Conservation (phyloP, 805 yeast species). For the Ogataea thermomethanolica region DNA sequence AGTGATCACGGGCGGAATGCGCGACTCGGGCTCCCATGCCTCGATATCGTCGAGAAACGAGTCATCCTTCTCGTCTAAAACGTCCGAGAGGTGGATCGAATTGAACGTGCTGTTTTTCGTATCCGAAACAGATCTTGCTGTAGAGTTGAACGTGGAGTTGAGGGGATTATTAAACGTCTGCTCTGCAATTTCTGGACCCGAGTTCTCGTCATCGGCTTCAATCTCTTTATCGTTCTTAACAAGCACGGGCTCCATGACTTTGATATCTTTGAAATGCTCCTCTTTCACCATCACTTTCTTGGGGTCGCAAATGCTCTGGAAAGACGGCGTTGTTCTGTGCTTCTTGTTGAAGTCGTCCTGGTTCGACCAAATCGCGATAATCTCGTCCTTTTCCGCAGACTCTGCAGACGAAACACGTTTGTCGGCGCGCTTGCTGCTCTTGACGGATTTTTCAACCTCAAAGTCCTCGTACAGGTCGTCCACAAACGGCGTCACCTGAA, state of each 20-base stretch:
- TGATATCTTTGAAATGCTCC: slow-evolving; percentile 23
- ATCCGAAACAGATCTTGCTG: background rate
- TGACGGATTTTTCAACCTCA: slow-evolving; percentile 30
- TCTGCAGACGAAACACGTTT: slow-evolving; percentile 25
- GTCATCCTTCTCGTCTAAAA: slow-evolving; percentile 40
- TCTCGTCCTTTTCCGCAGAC: slow-evolving; percentile 26
- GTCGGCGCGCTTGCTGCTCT: background rate
- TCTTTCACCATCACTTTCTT: slow-evolving; percentile 19
- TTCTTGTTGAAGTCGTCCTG: slow-evolving; percentile 27
- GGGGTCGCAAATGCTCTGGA: slow-evolving; percentile 31
- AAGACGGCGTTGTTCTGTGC: slow-evolving; percentile 17
- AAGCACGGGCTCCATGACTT: slow-evolving; percentile 10
- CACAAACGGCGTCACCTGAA: slow-evolving; percentile 36
- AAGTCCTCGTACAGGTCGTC: slow-evolving; percentile 37
- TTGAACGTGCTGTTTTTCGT: slow-evolving; percentile 2
- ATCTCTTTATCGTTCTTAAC: slow-evolving; percentile 1
- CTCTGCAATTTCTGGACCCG: slow-evolving; percentile 1
- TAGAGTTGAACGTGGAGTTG: slow-evolving; percentile 16
- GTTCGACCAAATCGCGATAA: slow-evolving; percentile 34
- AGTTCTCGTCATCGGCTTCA: slow-evolving; percentile 1
- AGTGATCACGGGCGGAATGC: slow-evolving; percentile 2
- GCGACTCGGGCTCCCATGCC: slow-evolving; percentile 30
- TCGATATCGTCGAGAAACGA: slow-evolving; percentile 41
- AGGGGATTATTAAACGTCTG: slow-evolving; percentile 23
- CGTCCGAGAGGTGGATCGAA: slow-evolving; percentile 22